These are phyloP conservation scores for Plasmodium vivax DNA, from an alignment of 169 alveolate genomes.

Conservation along the genomic window DNA sequence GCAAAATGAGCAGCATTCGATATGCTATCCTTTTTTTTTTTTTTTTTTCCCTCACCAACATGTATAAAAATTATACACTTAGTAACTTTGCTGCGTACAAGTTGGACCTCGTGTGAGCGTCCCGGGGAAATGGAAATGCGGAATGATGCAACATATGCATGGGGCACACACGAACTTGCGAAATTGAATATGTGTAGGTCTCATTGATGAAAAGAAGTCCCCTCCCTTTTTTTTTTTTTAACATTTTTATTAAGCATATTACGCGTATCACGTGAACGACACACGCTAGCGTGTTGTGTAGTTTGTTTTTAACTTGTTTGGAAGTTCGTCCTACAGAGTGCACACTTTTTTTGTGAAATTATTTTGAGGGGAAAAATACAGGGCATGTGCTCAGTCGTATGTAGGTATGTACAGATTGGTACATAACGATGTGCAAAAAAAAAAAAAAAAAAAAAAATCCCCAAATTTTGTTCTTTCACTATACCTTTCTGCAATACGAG, in stretches of 20 bases:
- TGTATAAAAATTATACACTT: not conserved
- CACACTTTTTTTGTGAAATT: not conserved
- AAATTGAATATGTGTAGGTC: not conserved
- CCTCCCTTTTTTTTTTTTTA: not conserved
- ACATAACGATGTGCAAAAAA: not conserved
- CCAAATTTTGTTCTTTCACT: not conserved
- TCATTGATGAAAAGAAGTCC: constrained; percentile 1
- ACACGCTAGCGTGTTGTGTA: not conserved
- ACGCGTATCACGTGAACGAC: not conserved
- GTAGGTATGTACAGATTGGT: not conserved
- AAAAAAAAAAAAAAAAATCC: not conserved
- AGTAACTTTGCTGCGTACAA: not conserved
- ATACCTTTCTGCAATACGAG: not conserved
- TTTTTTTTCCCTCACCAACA: not conserved
- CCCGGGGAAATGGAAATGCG: not conserved
- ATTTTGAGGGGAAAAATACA: not conserved
- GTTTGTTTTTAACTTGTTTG: not conserved
- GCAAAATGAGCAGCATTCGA: not conserved
- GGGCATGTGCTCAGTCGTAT: not conserved
- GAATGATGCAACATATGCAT: constrained; percentile 3
- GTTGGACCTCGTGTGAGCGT: constrained; percentile 2
- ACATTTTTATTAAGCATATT: not conserved
- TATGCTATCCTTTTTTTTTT: not conserved
- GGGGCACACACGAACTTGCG: not conserved
- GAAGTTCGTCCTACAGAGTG: not conserved